Percentiles rank a stretch among this genome's conserved stretches.
Conservation (phyloP, 345 rosid genomes). For the Hevea brasiliensis region DNA sequence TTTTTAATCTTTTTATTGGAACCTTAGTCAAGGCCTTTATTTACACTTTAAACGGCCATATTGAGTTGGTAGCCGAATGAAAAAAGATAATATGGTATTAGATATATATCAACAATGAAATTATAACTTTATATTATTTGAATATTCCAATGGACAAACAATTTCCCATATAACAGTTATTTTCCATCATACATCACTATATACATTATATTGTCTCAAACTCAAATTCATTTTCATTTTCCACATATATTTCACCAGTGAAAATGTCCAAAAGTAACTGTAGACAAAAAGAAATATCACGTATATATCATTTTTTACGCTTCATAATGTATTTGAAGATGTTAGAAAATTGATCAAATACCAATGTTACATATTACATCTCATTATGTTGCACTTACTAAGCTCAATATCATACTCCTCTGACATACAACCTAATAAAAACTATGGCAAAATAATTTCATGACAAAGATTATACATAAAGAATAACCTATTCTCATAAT, state of each 20-base stretch:
- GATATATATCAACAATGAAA: neutral
- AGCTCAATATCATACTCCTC: neutral
- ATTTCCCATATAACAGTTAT: neutral
- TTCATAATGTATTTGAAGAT: neutral
- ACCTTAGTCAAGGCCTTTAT: neutral
- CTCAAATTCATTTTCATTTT: neutral
- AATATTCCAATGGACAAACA: neutral
- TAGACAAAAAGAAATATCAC: neutral
- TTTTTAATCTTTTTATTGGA: neutral
- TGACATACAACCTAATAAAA: neutral
- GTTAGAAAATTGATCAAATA: neutral
- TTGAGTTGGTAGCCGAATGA: neutral
- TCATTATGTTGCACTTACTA: neutral
- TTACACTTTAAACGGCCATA: neutral
- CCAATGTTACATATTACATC: neutral
- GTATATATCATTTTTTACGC: neutral
- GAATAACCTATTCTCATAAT: neutral
- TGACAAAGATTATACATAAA: neutral
- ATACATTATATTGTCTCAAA: neutral
- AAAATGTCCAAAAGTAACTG: neutral
- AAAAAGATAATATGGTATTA: neutral
- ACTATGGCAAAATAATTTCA: neutral
- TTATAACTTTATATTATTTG: neutral
- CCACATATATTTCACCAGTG: neutral
- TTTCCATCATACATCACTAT: neutral